A percentile compares a stretch with the other conserved stretches of the same genome.
Conservation (phyloP, 164 flowering plant species). For the Chimonanthus praecox region DNA sequence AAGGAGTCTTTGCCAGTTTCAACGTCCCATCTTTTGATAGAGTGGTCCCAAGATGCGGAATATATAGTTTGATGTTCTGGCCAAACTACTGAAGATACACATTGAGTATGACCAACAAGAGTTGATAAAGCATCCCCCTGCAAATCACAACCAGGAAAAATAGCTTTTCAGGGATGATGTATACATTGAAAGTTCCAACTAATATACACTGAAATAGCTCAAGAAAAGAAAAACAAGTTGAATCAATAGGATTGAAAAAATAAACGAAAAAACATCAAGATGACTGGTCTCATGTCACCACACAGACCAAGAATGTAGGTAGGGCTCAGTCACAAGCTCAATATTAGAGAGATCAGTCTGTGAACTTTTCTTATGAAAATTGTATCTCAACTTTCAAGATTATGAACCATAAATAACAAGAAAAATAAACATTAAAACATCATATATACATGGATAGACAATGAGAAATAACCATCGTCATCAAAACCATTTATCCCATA, state of each 20-base stretch:
- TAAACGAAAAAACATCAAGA: neutral
- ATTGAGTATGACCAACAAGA: slow-evolving; percentile 82
- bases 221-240: neutral
- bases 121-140: slow-evolving; percentile 75
- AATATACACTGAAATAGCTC: neutral
- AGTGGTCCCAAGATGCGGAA: slow-evolving; percentile 97
- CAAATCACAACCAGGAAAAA: slow-evolving; percentile 2
- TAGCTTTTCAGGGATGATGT: neutral
- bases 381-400: too few species aligned
- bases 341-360: neutral
- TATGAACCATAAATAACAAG: too few species aligned
- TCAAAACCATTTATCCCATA: too few species aligned
- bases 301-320: neutral
- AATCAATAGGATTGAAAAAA: neutral
- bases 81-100: slow-evolving; percentile 87
- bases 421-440: too few species aligned
- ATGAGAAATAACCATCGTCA: too few species aligned
- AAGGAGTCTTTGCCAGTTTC: slow-evolving; percentile 70
- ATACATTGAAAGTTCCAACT: too few species aligned
- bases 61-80: slow-evolving; percentile 54
- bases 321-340: neutral
- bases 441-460: too few species aligned
- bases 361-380: too few species aligned
- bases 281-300: neutral
- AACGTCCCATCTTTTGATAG: slow-evolving; percentile 84